These are phyloP conservation scores for Stellera chamaejasme DNA, from an alignment of 345 rosid species.

Conservation along the genomic window DNA sequence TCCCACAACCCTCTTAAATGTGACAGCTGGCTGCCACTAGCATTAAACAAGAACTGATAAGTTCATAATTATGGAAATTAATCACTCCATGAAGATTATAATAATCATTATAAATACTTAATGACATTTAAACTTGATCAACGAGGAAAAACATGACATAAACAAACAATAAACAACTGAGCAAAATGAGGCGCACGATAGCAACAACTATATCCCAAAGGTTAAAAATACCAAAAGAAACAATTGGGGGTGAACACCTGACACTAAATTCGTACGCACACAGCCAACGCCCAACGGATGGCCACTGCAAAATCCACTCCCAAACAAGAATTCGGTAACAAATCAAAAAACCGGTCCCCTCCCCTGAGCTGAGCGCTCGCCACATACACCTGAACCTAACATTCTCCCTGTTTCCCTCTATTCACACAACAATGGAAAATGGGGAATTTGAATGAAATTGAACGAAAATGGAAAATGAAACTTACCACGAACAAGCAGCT, in stretches of 20 bases:
- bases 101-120: too few species aligned
- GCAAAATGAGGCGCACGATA: slow-evolving; percentile 25
- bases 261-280: slow-evolving; percentile 27
- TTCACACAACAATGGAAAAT: too few species aligned
- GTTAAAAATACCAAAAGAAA: neutral
- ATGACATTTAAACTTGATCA: neutral
- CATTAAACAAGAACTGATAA: too few species aligned
- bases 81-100: too few species aligned
- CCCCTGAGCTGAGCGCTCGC: neutral
- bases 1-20: neutral
- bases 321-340: slow-evolving; percentile 8
- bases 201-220: slow-evolving; percentile 10
- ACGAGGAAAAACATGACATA: neutral
- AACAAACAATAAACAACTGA: too few species aligned
- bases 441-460: neutral
- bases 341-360: slow-evolving; percentile 7
- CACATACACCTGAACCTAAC: neutral
- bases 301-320: slow-evolving; percentile 2
- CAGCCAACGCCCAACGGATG: neutral
- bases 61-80: too few species aligned
- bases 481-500: slow-evolving; percentile 47
- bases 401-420: neutral
- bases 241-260: slow-evolving; percentile 18
- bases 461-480: neutral
- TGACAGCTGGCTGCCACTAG: slow-evolving; percentile 2